A percentile compares a stretch with the other conserved stretches of the same genome.
Evolutionary conservation across 257 asterid species (phyloP).

Genomic region (Hygrophila difformis): DNA sequence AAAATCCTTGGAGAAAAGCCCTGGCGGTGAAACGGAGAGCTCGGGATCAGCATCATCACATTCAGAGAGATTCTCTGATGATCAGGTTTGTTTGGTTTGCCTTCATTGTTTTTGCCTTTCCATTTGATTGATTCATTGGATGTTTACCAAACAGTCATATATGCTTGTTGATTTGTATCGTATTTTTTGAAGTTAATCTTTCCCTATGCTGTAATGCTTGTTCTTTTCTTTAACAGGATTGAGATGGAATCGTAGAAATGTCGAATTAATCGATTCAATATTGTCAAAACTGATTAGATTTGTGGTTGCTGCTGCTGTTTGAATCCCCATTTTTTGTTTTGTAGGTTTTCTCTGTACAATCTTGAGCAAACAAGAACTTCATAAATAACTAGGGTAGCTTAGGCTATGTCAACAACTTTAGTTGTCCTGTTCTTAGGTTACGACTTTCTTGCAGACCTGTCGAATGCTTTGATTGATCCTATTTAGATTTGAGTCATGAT

Average conservation of each 20-base stretch:
- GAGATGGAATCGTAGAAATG: too few species aligned
- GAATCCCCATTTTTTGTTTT: too few species aligned
- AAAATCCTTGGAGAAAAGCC: slow-evolving; percentile 1
- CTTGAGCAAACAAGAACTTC: background rate
- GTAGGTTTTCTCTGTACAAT: too few species aligned
- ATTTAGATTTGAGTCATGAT: slow-evolving; percentile 6
- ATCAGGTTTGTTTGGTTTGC: slow-evolving; percentile 8
- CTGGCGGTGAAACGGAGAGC: background rate
- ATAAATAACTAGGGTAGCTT: background rate
- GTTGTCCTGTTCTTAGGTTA: background rate
- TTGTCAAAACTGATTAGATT: too few species aligned
- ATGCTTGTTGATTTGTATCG: slow-evolving; percentile 1
- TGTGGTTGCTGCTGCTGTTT: too few species aligned
- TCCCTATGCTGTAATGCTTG: slow-evolving; percentile 1
- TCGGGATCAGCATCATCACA: background rate
- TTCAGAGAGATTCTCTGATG: slow-evolving; percentile 2
- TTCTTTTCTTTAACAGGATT: background rate
- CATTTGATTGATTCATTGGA: too few species aligned
- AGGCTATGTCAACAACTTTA: background rate
- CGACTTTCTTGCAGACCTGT: background rate
- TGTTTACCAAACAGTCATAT: too few species aligned
- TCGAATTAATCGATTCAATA: too few species aligned
- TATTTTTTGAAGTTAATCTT: background rate
- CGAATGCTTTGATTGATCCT: background rate
- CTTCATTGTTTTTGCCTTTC: background rate